These are phyloP conservation scores for Yarrowia sp. DNA, from an alignment of 805 yeast species.

Conservation along the genomic window DNA sequence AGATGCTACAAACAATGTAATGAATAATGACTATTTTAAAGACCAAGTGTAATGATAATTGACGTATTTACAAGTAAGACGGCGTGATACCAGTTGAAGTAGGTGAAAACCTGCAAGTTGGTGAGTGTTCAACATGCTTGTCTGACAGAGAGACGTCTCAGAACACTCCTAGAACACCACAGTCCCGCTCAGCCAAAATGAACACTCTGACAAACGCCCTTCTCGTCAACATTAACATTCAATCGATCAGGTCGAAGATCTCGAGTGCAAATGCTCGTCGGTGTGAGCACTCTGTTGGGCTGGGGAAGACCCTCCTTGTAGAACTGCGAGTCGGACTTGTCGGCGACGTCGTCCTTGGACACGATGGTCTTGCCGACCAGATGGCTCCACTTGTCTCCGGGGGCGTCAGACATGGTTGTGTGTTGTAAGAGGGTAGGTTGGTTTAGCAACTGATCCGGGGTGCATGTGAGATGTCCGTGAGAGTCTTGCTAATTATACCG, in stretches of 20 bases:
- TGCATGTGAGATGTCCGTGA: not conserved
- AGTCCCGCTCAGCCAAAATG: not conserved
- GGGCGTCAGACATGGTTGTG: not conserved
- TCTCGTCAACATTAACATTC: conserved; percentile 13
- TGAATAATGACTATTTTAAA: conserved; percentile 11
- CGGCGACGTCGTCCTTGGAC: conserved; percentile 64
- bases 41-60: no score
- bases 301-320: conserved; percentile 17
- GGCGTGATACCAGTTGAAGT: no score
- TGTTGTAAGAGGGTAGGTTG: not conserved
- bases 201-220: not conserved
- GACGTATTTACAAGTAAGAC: no score
- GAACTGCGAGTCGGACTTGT: conserved; percentile 36
- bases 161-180: no score
- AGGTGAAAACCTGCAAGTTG: no score
- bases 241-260: not conserved
- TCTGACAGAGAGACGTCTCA: no score
- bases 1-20: no score
- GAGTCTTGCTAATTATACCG: no score
- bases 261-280: not conserved
- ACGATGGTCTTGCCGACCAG: conserved; percentile 18
- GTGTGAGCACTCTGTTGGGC: conserved; percentile 3
- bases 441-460: conserved; percentile 2
- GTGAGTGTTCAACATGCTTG: no score
- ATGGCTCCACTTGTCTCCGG: not conserved